Evolutionary conservation across 2,329 filamentous ascomycete species (phyloP), one percentile per base, ranked within the genome.

Genomic region (Rachicladosporium sp.): DNA sequence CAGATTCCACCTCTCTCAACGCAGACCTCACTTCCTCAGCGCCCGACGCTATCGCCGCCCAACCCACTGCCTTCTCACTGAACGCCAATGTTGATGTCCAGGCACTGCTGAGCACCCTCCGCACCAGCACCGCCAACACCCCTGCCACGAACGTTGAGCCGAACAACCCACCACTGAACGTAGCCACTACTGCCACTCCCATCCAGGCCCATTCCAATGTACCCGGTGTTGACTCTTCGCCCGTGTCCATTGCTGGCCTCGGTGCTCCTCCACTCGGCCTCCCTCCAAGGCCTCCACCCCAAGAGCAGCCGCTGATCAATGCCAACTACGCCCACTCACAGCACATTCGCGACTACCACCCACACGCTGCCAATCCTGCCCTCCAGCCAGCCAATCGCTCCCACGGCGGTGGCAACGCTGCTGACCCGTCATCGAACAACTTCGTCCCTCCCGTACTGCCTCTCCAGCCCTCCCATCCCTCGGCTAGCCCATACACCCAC

Each of bases 291-390:
- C 67, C 66, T 33, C 67, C 66, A 43, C 62, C 66, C 30, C 67
- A 69, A 54, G 66, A 68, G 43, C 64, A 65, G 51, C 63, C 63
- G 39, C 54, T 62, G 42, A 68, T 66, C 36, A 62, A 69, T 46
- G 58, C 64, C 33, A 67, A 67, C 46, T 69, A 68, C 53, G 58
- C 60, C 31, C 64, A 65, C 36, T 62, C 60, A 43, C 63, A 66
- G 51, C 65, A 69, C 50, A 67, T 69, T 42, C 61, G 66, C 46
- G 65, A 66, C 31, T 70, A 66, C 47, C 67, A 70, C 49, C 67
- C 67, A 12, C 66, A 69, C 50, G 65, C 58, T 38, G 57, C 62
- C 36, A 57, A 63, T 36, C 46, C 54, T 36, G 51, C 57, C 38
- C 53, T 58, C 36, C 57, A 52, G 45, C 10, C 34, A 12, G 29